Percentiles rank a stretch among this genome's conserved stretches.
phyloP scores from a whole-genome alignment of 2,329 filamentous ascomycete genomes.

The Thielaviopsis musarum region DNA sequence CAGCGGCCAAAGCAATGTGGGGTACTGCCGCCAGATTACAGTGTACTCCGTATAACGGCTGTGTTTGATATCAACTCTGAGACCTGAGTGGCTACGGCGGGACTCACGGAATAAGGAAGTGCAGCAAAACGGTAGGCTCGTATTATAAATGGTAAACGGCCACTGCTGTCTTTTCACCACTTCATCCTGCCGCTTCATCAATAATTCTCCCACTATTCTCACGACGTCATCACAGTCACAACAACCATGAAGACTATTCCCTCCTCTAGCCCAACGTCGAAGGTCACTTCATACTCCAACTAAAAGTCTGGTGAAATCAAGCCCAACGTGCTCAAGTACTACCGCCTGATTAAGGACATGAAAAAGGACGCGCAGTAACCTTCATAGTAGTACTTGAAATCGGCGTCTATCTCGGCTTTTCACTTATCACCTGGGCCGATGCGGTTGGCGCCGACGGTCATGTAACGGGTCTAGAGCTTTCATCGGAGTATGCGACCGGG shows the following conservation, averaged over 20 bases:
- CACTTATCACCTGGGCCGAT: slow-evolving; percentile 15
- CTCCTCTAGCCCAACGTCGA: slow-evolving; percentile 10
- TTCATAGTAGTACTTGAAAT: slow-evolving; percentile 17
- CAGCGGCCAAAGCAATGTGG: too few relatives aligned
- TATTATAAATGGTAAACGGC: too few relatives aligned
- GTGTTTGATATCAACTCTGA: too few relatives aligned
- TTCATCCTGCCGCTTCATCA: too few relatives aligned
- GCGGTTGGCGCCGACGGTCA: slow-evolving; percentile 16
- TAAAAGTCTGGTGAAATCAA: slow-evolving; percentile 6
- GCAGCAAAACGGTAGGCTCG: too few relatives aligned
- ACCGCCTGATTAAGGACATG: slow-evolving; percentile 6
- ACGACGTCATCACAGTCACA: background rate
- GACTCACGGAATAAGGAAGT: too few relatives aligned
- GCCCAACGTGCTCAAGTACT: slow-evolving; percentile 1
- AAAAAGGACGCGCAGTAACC: slow-evolving; percentile 6
- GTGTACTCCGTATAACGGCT: too few relatives aligned
- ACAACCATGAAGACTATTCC: slow-evolving; percentile 9
- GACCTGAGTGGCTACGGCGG: too few relatives aligned
- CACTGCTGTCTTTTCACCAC: too few relatives aligned
- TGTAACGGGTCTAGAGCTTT: slow-evolving; percentile 13
- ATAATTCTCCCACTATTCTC: too few relatives aligned
- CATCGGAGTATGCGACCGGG: background rate
- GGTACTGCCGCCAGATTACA: too few relatives aligned
- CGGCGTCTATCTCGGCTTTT: slow-evolving; percentile 17
- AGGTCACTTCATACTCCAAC: slow-evolving; percentile 12